Percentiles rank a stretch among this genome's conserved stretches.
These are phyloP conservation scores for Solanum stenotomum DNA, from an alignment of 257 asterid species.

Conservation along the genomic window DNA sequence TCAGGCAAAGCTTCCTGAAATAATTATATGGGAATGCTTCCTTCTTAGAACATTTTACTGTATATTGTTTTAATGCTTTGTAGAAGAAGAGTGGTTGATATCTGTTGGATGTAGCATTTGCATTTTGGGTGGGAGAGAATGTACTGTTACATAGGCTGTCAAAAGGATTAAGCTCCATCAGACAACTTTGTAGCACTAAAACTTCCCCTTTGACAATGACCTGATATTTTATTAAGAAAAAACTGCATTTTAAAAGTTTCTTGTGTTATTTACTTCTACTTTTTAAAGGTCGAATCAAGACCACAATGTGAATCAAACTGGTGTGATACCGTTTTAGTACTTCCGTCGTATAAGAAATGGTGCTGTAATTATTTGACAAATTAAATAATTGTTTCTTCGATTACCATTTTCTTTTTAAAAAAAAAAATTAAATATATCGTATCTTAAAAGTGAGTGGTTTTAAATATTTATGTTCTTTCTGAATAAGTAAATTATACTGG, in stretches of 20 bases:
- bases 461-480: not conserved
- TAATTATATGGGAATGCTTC: not conserved
- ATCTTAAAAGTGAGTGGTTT: not conserved
- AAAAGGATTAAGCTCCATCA: not conserved
- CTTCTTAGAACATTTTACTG: not conserved
- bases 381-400: not conserved
- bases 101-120: not conserved
- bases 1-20: not conserved
- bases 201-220: not conserved
- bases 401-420: not conserved
- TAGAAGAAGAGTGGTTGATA: not conserved
- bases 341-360: not conserved
- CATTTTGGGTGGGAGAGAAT: not conserved
- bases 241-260: not conserved
- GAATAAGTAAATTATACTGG: no score
- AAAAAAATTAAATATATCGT: no score
- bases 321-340: not conserved
- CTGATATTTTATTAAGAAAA: not conserved
- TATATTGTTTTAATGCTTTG: not conserved
- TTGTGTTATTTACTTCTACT: not conserved
- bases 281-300: not conserved
- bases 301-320: not conserved
- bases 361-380: not conserved
- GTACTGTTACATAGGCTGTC: not conserved
- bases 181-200: not conserved